These are phyloP conservation scores for Gliomastix tumulicola DNA, from an alignment of 2,329 filamentous ascomycete genomes.

Conservation along the genomic window DNA sequence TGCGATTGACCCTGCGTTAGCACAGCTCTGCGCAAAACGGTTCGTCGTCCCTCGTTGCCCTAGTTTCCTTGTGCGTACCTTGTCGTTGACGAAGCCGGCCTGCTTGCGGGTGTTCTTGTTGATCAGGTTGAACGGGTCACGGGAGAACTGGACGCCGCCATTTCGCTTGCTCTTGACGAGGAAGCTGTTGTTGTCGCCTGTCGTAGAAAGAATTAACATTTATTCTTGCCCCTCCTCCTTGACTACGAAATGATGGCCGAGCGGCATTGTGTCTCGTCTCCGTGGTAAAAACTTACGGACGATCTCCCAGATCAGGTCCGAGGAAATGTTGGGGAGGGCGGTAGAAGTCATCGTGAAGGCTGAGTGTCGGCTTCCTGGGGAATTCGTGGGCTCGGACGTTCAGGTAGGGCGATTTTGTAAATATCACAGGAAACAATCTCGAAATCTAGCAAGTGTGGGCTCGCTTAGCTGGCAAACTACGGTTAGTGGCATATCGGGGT, in stretches of 20 bases:
- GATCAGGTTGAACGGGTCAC: conserved; percentile 86
- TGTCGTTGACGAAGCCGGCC: conserved; percentile 87
- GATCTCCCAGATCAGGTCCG: conserved; percentile 92
- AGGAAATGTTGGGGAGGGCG: conserved; percentile 67
- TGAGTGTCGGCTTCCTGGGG: neutral
- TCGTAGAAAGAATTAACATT: too few species aligned
- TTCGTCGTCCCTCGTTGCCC: too few species aligned
- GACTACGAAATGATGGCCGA: neutral
- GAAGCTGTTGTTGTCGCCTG: conserved; percentile 84
- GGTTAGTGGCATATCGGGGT: conserved; percentile 15
- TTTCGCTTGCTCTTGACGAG: conserved; percentile 80
- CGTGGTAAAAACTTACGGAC: conserved; percentile 84
- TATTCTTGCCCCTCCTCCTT: neutral
- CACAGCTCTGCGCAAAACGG: too few species aligned
- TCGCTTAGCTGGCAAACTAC: conserved; percentile 23
- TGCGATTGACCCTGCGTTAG: too few species aligned
- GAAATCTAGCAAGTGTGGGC: conserved; percentile 32
- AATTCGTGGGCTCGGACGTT: neutral
- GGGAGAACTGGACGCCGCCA: conserved; percentile 84
- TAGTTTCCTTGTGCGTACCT: conserved; percentile 71
- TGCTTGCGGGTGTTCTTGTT: conserved; percentile 94
- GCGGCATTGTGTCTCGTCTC: conserved; percentile 1
- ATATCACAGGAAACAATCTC: too few species aligned
- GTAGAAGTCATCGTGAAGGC: conserved; percentile 45
- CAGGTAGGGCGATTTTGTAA: neutral